phyloP scores from a whole-genome alignment of 1,139 yeast species.

The Scheffersomyces insectosa region DNA sequence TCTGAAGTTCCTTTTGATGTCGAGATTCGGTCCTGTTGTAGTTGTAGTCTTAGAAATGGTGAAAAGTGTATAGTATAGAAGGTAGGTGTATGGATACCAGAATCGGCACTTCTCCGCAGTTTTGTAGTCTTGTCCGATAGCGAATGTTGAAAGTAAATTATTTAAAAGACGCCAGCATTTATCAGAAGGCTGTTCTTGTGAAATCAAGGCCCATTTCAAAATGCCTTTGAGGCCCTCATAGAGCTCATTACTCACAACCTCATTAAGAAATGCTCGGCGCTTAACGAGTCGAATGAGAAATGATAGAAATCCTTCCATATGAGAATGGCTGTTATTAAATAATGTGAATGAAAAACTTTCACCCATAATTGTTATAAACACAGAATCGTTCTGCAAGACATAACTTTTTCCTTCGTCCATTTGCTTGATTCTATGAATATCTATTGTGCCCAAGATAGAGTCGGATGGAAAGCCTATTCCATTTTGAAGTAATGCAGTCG shows the following conservation, averaged over 20 bases:
- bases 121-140: slow-evolving; percentile 1
- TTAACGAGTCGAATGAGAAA: background rate
- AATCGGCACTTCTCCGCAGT: slow-evolving; percentile 3
- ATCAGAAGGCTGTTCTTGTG: slow-evolving; percentile 28
- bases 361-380: slow-evolving; percentile 19
- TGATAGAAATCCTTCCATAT: background rate
- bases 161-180: slow-evolving; percentile 8
- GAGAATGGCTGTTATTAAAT: slow-evolving; percentile 17
- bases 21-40: background rate
- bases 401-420: slow-evolving; percentile 27
- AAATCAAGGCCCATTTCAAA: slow-evolving; percentile 34
- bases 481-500: background rate
- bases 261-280: background rate
- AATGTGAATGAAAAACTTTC: slow-evolving; percentile 26
- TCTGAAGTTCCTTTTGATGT: background rate
- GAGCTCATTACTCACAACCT: slow-evolving; percentile 11
- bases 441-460: slow-evolving; percentile 19
- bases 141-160: slow-evolving; percentile 15
- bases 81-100: slow-evolving; percentile 24
- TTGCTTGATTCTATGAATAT: slow-evolving; percentile 19
- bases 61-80: slow-evolving; percentile 19
- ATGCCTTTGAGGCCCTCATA: slow-evolving; percentile 23
- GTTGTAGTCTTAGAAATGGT: slow-evolving; percentile 2
- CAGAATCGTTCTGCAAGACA: slow-evolving; percentile 17
- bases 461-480: slow-evolving; percentile 10